Evolutionary conservation across 345 rosid genomes (phyloP), one percentile per base, ranked within the genome.

Genomic region (Cardamine occulta): DNA sequence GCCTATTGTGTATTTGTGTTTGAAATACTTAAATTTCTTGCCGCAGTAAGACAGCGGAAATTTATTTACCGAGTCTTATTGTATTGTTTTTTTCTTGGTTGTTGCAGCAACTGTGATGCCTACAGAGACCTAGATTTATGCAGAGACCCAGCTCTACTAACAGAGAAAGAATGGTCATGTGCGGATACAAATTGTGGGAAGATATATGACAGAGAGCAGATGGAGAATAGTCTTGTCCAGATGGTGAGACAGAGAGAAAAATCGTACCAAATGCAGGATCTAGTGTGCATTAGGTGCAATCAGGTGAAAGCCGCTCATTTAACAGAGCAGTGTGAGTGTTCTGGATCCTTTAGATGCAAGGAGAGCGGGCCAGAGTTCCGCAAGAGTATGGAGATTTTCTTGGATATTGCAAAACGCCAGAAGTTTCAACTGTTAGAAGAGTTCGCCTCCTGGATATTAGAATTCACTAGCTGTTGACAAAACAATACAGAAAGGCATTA

Each of bases 231-330:
- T 18, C 97, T 94, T 80, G 84, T 94, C 52, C 93, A 94, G 81
- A 89, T 89, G 54, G 95, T 88, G 53, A 81, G 91, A 64, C 93
- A 90, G 73, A 78, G 91, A 80, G 98, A 91, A 54, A 86, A 88
- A 9, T 82, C 88, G 59, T 91, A 91, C 81, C 97, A 91, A 69
- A 82, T 91, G 77, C 97, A 91, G 80, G 98, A 94, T 78, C 88
- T 94, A 56, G 83, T 86, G 54, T 91, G 96, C 84, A 64, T 66
- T 19, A 80, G 94, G 84, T 93, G 97, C 83, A 89, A 87, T 75
- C 98, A 89, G 71, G 93, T 93, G 80, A 93, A 93, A 84, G 94
- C 91, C 2, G 89, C 88, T 31, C 96, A 93, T 83, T 77, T 93
- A 73, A 80, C 93, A 24, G 91, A 89, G 82, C 94, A 88, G 67